phyloP scores from a whole-genome alignment of 129 eudicot genomes.

The Lonicera japonica region DNA sequence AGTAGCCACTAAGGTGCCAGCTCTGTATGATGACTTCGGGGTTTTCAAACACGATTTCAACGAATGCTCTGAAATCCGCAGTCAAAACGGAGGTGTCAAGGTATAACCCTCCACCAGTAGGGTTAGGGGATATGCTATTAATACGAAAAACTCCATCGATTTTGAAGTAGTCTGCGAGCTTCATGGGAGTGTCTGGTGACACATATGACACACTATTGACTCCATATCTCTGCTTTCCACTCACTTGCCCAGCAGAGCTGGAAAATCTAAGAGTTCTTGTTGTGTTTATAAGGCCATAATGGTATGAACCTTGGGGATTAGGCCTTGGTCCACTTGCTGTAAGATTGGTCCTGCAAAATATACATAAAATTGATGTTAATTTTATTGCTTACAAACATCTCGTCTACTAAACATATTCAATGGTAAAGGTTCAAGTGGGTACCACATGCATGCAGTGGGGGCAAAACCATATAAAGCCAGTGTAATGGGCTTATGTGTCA shows the following conservation, averaged over 20 bases:
- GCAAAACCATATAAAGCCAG: too few relatives aligned
- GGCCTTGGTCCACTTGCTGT: slow-evolving; percentile 59
- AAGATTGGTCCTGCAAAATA: slow-evolving; percentile 36
- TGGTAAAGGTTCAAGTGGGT: too few relatives aligned
- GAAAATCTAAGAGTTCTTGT: slow-evolving; percentile 33
- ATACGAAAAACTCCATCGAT: slow-evolving; percentile 50
- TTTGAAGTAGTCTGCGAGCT: slow-evolving; percentile 46
- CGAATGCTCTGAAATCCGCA: slow-evolving; percentile 36
- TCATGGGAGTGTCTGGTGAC: slow-evolving; percentile 40
- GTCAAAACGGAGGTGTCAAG: slow-evolving; percentile 45
- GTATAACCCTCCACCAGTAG: slow-evolving; percentile 42
- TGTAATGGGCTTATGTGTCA: too few relatives aligned
- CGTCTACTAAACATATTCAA: too few relatives aligned
- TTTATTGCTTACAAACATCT: background rate
- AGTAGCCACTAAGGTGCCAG: slow-evolving; percentile 17
- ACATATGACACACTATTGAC: slow-evolving; percentile 44
- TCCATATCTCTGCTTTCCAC: slow-evolving; percentile 40
- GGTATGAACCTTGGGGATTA: slow-evolving; percentile 57
- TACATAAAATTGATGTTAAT: background rate
- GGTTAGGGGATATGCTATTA: slow-evolving; percentile 36
- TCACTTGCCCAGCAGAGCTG: slow-evolving; percentile 37
- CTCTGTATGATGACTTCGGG: slow-evolving; percentile 12
- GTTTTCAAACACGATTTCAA: slow-evolving; percentile 21
- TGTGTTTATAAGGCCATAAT: slow-evolving; percentile 41
- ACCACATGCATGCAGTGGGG: too few relatives aligned